Base-by-base conservation (phyloP, 805 yeast genomes). In the Cyberlindnera petersonii region DNA sequence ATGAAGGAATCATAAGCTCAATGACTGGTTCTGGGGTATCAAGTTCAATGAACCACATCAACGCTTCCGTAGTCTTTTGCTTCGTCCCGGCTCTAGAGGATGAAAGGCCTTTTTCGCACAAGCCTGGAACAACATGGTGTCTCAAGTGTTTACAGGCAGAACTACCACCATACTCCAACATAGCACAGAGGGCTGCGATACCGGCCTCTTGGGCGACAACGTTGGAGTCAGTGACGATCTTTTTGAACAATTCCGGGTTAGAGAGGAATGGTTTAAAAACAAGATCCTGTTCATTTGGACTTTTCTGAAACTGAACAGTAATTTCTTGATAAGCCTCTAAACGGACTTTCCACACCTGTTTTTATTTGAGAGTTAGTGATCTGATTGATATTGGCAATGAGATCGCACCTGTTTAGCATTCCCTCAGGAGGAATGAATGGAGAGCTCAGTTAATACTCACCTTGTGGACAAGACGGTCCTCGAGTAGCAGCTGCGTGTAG, bases 171-270 rank as follows among this genome's bases (percentile, higher is more conserved):
- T 60, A 72, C 50, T 75, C 74, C 30, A 84, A 61, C 51, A 75
- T 73, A 5, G 75, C 68, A 11, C 62, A 61, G 6, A 86, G 58
- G 7, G 84, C 71, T 4, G 64, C 58, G 16, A 87, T 65, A 5
- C 86, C 98, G 2, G 82, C 66, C 54, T 93, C 98, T 48, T 88
- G 95, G 0, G 98, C 95, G 14, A 83, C 93, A 15, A 88, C 96
- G 56, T 93, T 93, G 23, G 82, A 59, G 57, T 93, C 98, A 3
- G 75, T 68, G 7, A 84, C 79, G 28, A 81, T 71, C 48, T 69
- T 68, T 48, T 74, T 78, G 52, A 80, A 66, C 3, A 72, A 37
- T 9, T 75, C 80, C 0, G 87, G 82, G 39, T 68, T 72, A 14
- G 61, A 54, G 43, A 76, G 56, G 54, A 73, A 77, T 4, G 65